Base-by-base conservation (phyloP, 345 rosid species). In the Chamaenerion angustifolium region DNA sequence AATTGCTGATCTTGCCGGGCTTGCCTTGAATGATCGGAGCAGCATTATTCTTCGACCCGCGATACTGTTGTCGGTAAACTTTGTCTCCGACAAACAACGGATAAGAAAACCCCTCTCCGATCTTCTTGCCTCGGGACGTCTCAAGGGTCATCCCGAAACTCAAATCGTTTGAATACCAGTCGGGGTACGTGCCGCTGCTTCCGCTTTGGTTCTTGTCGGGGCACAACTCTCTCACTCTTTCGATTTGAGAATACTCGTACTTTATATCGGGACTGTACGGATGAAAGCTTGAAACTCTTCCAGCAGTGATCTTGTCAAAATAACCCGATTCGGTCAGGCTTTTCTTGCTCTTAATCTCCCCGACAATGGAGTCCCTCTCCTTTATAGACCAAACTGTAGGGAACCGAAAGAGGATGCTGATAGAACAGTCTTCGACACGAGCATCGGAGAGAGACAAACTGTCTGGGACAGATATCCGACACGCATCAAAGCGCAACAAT, bases 391-490 rank as follows among this genome's bases (percentile, higher is more conserved):
- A 61, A 16, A 60, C 48, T 46, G 58, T 66, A 0, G 68, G 73
- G 53, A 74, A 70, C 12, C 65, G 40, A 59, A 74, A 42, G 52
- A 56, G 72, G 47, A 77, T 42, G 19, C 52, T 63, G 42, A 64
- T 61, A 2, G 75, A 71, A 63, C 81, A 72, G 56, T 72, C 73
- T 52, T 72, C 81, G 47, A 72, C 66, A 37, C 43, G 53, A 61
- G 73, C 76, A 42, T 40, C 63, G 43, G 47, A 59, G 57, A 56
- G 61, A 17, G 81, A 65, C 37, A 49, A 57, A 1, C 62, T 35
- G 0, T 21, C 8, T 5, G 7, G 8, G 42, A 64, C 64, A 45
- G 54, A 50, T 27, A 75, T 49, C 27, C 65, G 56, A 25, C 72
- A 72, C 11, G 70, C 79, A 19, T 51, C 54, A 16, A 70, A 41